Base-by-base conservation (phyloP, 2,329 filamentous ascomycete species). In the Nigrospora oryzae region DNA sequence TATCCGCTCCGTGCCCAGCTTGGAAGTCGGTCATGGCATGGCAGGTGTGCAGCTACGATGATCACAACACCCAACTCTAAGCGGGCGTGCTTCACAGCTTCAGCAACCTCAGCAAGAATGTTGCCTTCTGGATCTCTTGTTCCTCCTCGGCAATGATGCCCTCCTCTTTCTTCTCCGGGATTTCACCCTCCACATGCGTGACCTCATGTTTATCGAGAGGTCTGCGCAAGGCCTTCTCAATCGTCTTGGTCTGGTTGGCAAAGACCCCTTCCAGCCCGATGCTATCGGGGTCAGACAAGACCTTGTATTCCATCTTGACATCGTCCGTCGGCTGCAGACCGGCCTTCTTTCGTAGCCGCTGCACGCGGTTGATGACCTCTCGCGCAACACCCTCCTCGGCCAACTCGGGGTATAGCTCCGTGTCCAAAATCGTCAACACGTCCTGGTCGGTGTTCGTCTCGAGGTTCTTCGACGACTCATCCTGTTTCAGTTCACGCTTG, bases 351-450 rank as follows among this genome's bases (percentile, higher is more conserved):
- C 93, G 83, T 50, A 97, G 73, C 53, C 87, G 80, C 68, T 98
- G 93, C 17, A 98, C 86, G 36, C 91, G 83, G 64, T 95, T 87
- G 70, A 98, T 86, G 52, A 98, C 84, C 66, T 97, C 93, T 56
- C 93, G 79, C 2, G 87, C 91, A 44, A 98, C 67, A 44, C 90
- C 93, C 64, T 97, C 90, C 52, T 90, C 81, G 39, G 85, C 86
- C 33, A 98, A 74, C 60, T 95, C 89, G 0, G 89, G 82, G 60
- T 97, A 86, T 19, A 89, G 71, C 47, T 83, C 82, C 2, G 81
- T 79, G 59, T 95, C 89, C n/a, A 98, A 73, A 52, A 98, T 89
- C 48, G 86, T 91, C 56, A 98, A 79, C 39, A 96, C 86, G 54
- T 96, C 89, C 49, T 86, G 81, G 57, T 95, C 89, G 0, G 87